Base-by-base conservation (phyloP, 2,329 filamentous ascomycete species). In the Ilyonectria mors-panacis region DNA sequence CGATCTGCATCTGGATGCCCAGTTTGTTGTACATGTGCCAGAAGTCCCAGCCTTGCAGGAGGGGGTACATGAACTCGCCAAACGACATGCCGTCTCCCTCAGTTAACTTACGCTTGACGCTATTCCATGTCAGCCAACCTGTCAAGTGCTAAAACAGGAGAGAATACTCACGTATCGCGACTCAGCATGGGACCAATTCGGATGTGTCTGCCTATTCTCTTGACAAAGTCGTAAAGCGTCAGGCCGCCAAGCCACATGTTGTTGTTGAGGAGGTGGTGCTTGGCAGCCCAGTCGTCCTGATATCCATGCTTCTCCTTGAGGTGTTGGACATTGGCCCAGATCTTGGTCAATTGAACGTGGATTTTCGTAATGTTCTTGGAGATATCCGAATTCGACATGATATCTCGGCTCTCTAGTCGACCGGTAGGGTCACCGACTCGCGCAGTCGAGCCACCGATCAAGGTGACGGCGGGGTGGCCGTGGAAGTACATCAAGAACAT, bases 1-100 rank as follows among this genome's bases (percentile, higher is more conserved):
- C 96, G 59, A 99, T 93, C 81, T 99, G 94, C 78, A 98, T 88
- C 77, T 95, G 92, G 10, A 94, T 86, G 54, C 87, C 87, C 26
- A 86, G 85, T 53, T 88, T 86, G 68, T 75, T 79, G 81, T 93
- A 97, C 83, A 98, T 87, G 73, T 93, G 87, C 93, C 94, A 98
- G 89, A 95, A 99, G 79, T 99, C 96, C 92, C 95, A 98, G 23
- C 92, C 94, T 79, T 99, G 96, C 75, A 98, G 89, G 17, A 99
- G 83, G 1, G 97, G 96, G 77, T 99, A 99, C 47, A 91, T 88
- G 80, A 99, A 97, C 78, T 99, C 96, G 39, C 94, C 92, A 75
- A 97, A 93, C 0, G 95, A 97, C 92, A 99, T 95, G 74, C 96
- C 97, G 70, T 96, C 93, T 42, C 94, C 94, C 59, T 91, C 91